A percentile compares a stretch with the other conserved stretches of the same genome.
These are phyloP conservation scores for Kluyveromyces lactis DNA, from an alignment of 805 yeast species.

Conservation along the genomic window DNA sequence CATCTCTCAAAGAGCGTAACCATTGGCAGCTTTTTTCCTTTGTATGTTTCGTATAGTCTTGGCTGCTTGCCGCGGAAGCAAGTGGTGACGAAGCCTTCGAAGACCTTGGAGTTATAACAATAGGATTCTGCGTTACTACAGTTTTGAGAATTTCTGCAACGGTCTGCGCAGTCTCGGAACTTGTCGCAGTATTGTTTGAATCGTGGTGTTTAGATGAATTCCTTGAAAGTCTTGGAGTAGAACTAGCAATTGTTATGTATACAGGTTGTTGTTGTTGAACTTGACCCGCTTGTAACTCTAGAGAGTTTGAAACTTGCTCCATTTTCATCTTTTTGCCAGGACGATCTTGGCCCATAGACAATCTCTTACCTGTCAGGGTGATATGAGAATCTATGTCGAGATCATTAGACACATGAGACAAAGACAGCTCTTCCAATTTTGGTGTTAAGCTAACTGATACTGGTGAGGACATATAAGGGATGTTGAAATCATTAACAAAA, in stretches of 20 bases:
- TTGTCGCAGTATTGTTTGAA: slow-evolving; percentile 10
- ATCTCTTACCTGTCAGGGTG: not conserved
- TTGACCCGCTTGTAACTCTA: not conserved
- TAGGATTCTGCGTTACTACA: slow-evolving; percentile 24
- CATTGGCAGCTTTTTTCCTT: slow-evolving; percentile 31
- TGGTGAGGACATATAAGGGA: slow-evolving; percentile 71
- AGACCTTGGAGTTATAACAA: slow-evolving; percentile 8
- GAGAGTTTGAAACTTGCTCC: not conserved
- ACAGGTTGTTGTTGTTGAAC: slow-evolving; percentile 4
- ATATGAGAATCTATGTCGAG: not conserved
- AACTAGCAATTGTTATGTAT: slow-evolving; percentile 68
- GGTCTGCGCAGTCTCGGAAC: slow-evolving; percentile 62
- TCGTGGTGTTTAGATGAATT: slow-evolving; percentile 27
- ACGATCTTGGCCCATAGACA: not conserved
- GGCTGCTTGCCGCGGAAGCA: not conserved
- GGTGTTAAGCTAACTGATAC: slow-evolving; percentile 53
- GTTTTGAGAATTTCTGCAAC: slow-evolving; percentile 56
- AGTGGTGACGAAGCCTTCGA: not conserved
- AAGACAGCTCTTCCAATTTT: not conserved
- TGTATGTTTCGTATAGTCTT: not conserved
- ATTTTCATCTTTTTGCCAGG: slow-evolving; percentile 1
- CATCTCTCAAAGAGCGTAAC: slow-evolving; percentile 66
- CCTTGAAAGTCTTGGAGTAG: slow-evolving; percentile 72
- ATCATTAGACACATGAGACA: not conserved
- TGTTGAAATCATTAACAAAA: slow-evolving; percentile 27